Conservation (phyloP, 176 grass and related monocot genomes). For the Cymbopogon citratus region DNA sequence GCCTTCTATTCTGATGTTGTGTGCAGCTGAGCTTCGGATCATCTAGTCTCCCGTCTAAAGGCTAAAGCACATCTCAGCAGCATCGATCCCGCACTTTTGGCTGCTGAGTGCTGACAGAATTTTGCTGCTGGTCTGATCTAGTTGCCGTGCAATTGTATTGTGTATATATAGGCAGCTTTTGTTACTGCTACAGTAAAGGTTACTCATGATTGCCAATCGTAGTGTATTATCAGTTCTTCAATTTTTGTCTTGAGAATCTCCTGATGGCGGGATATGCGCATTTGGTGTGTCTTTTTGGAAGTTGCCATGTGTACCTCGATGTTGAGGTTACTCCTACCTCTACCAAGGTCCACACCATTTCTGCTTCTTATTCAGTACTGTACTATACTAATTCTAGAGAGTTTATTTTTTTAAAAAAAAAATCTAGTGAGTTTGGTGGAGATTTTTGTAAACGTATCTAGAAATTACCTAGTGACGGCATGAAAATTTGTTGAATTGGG, state of each 20-base stretch:
- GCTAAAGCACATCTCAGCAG: background rate
- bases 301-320: background rate
- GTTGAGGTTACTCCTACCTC: background rate
- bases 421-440: too few species aligned
- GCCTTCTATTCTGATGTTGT: slow-evolving; percentile 90
- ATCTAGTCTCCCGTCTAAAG: background rate
- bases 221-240: background rate
- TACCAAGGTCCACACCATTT: background rate
- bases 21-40: slow-evolving; percentile 59
- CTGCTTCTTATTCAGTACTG: too few species aligned
- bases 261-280: background rate
- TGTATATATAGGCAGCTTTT: background rate
- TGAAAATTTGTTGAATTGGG: background rate
- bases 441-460: too few species aligned
- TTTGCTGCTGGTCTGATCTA: background rate
- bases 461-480: too few species aligned
- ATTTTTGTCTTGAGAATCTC: background rate
- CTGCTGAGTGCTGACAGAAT: background rate
- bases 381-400: too few species aligned
- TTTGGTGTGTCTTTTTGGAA: background rate
- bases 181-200: background rate
- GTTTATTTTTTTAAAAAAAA: too few species aligned
- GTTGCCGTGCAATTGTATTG: background rate
- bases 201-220: background rate
- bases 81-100: background rate